phyloP scores from a whole-genome alignment of 73 alveolate species.

The Tetrahymena malaccensis region DNA sequence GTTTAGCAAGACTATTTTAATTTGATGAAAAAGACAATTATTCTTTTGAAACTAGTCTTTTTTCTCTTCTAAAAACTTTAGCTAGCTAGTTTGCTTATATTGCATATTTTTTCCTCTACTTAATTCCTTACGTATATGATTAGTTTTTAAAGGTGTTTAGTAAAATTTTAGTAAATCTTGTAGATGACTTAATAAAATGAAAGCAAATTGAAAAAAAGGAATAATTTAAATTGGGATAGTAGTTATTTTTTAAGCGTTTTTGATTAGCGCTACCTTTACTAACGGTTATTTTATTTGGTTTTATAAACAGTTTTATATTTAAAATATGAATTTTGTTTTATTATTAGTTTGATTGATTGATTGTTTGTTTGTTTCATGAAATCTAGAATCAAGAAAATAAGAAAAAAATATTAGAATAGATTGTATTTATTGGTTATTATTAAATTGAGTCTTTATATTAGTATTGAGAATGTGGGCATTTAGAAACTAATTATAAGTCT shows the following conservation, averaged over 20 bases:
- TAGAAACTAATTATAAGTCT: background rate
- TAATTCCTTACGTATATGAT: background rate
- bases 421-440: background rate
- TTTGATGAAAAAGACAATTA: background rate
- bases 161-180: background rate
- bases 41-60: background rate
- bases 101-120: background rate
- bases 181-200: background rate
- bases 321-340: background rate
- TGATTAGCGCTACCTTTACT: background rate
- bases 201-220: background rate
- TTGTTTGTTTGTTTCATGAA: background rate
- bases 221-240: background rate
- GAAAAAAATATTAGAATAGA: background rate
- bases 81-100: too few relatives aligned
- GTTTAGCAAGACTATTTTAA: background rate
- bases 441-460: background rate
- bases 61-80: background rate
- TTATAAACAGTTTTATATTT: background rate
- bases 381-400: background rate
- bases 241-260: background rate
- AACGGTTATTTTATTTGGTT: background rate
- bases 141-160: background rate
- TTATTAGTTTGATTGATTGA: background rate
- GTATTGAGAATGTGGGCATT: background rate